Conservation (phyloP, 2,329 filamentous ascomycete species). For the Pyrenochaeta sp. region DNA sequence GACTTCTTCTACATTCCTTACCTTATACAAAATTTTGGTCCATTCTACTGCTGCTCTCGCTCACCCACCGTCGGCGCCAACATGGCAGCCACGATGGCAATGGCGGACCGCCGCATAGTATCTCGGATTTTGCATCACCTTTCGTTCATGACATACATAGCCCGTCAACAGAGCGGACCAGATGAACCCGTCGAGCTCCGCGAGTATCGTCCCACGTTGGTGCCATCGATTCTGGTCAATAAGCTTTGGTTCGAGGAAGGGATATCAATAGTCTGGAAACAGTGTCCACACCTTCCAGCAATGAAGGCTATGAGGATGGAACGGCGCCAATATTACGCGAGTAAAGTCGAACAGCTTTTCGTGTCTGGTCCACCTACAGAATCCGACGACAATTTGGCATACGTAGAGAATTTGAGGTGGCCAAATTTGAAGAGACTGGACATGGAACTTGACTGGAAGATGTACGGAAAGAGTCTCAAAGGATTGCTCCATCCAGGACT, state of each 20-base stretch:
- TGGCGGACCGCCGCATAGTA: constrained; percentile 35
- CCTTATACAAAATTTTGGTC: constrained; percentile 1
- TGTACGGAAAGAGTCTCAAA: constrained; percentile 23
- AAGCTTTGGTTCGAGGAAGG: constrained; percentile 43
- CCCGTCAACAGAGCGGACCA: constrained; percentile 38
- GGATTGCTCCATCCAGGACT: constrained; percentile 33
- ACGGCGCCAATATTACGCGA: constrained; percentile 41
- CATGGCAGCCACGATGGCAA: constrained; percentile 33
- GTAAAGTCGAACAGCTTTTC: constrained; percentile 39
- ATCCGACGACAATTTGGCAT: constrained; percentile 22
- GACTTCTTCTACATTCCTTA: constrained; percentile 3
- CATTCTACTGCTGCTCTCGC: constrained; percentile 2
- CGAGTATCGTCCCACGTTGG: constrained; percentile 43
- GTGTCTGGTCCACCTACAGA: constrained; percentile 25
- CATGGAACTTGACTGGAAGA: constrained; percentile 36
- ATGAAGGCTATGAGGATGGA: constrained; percentile 27
- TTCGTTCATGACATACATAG: constrained; percentile 41
- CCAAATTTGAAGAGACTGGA: constrained; percentile 39
- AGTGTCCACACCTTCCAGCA: constrained; percentile 39
- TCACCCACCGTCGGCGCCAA: constrained; percentile 11
- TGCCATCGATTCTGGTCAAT: constrained; percentile 41
- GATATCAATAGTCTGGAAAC: constrained; percentile 40
- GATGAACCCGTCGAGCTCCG: constrained; percentile 43
- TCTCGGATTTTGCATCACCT: constrained; percentile 35
- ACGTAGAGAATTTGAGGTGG: constrained; percentile 36